Evolutionary conservation across 163 green algal species (phyloP).

Genomic region (Volvox carteri): DNA sequence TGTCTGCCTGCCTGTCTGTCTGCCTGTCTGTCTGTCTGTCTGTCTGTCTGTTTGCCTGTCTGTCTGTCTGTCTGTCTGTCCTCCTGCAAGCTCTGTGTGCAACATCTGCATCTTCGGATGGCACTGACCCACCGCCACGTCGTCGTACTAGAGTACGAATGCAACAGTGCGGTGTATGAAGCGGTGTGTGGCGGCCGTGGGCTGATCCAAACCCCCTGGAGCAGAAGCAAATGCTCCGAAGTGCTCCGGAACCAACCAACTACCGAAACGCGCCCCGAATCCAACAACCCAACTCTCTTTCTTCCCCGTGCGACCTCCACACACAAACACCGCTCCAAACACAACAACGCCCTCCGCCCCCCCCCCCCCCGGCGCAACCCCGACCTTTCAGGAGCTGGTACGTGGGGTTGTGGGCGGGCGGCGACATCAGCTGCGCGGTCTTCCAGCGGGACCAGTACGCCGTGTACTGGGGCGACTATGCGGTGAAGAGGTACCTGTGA

Average conservation of each 20-base stretch:
- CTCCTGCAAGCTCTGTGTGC: neutral
- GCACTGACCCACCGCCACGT: too few species aligned
- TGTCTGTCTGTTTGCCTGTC: too few species aligned
- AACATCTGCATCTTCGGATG: neutral
- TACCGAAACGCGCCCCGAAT: too few species aligned
- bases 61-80: too few species aligned
- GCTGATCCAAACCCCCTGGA: too few species aligned
- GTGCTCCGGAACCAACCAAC: neutral
- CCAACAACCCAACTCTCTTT: too few species aligned
- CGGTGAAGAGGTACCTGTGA: conserved; percentile 31
- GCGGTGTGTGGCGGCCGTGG: neutral
- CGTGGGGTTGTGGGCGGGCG: conserved; percentile 37
- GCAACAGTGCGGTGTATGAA: too few species aligned
- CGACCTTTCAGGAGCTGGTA: conserved; percentile 59
- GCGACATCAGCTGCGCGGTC: conserved; percentile 38
- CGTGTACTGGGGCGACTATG: conserved; percentile 39
- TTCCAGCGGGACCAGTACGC: conserved; percentile 49
- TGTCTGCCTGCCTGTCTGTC: too few species aligned
- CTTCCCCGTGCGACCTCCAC: neutral
- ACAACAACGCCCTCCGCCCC: neutral
- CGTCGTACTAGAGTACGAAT: too few species aligned
- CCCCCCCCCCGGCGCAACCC: neutral
- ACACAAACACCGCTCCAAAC: neutral
- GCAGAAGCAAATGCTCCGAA: neutral
- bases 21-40: too few species aligned